Percentiles rank a stretch among this genome's conserved stretches.
Conservation (phyloP, 345 rosid genomes). For the Bruguiera parviflora region DNA sequence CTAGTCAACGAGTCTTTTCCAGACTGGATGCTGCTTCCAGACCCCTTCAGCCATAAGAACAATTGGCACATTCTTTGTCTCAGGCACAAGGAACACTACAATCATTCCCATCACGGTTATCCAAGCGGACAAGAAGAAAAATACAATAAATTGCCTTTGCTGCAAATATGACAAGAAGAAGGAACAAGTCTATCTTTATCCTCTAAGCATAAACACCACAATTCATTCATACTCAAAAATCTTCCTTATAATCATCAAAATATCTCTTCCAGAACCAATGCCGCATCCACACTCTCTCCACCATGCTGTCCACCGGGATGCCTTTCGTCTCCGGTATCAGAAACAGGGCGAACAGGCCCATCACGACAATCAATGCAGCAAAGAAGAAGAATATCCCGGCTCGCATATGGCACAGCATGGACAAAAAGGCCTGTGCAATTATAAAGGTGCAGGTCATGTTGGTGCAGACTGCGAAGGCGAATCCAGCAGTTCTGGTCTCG, state of each 20-base stretch:
- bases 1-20: slow-evolving; percentile 17
- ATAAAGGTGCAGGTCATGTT: slow-evolving; percentile 18
- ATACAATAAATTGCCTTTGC: not conserved
- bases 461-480: slow-evolving; percentile 16
- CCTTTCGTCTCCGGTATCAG: slow-evolving; percentile 24
- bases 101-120: slow-evolving; percentile 13
- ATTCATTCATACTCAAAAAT: too few species aligned
- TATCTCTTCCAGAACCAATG: slow-evolving; percentile 17
- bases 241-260: not conserved
- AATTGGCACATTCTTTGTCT: slow-evolving; percentile 20
- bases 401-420: slow-evolving; percentile 20
- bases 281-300: slow-evolving; percentile 22
- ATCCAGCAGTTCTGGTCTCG: slow-evolving; percentile 17
- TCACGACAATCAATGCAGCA: slow-evolving; percentile 12
- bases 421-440: slow-evolving; percentile 24
- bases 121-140: slow-evolving; percentile 25
- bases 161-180: too few species aligned
- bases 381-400: slow-evolving; percentile 27
- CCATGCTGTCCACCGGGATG: slow-evolving; percentile 17
- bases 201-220: too few species aligned
- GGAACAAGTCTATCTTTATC: too few species aligned
- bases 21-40: slow-evolving; percentile 23
- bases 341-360: slow-evolving; percentile 17
- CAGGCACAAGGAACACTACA: slow-evolving; percentile 12
- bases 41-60: slow-evolving; percentile 22